Conservation (phyloP, 179 eudicot species). For the Vitellaria paradoxa region DNA sequence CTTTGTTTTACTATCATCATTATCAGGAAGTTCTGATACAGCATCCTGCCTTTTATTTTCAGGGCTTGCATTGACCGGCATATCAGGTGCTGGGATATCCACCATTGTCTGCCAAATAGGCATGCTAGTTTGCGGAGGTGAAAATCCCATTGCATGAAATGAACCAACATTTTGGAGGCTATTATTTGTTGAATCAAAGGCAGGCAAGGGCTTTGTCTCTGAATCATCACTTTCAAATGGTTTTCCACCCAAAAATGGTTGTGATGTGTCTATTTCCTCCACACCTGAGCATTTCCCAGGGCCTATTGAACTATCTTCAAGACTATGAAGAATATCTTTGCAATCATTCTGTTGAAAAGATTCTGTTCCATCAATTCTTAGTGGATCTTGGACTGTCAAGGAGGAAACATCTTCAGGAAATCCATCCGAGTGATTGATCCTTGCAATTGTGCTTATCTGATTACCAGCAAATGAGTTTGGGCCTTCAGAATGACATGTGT, state of each 20-base stretch:
- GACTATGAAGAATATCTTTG: conserved; percentile 10
- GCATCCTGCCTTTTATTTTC: conserved; percentile 16
- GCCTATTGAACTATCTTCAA: conserved; percentile 14
- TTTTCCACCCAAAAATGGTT: conserved; percentile 15
- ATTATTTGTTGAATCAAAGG: conserved; percentile 13
- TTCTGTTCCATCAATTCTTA: conserved; percentile 20
- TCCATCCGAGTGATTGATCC: conserved; percentile 16
- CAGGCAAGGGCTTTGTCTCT: conserved; percentile 14
- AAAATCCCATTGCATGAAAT: conserved; percentile 29
- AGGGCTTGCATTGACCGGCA: conserved; percentile 26
- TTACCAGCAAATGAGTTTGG: conserved; percentile 20
- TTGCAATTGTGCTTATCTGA: conserved; percentile 13
- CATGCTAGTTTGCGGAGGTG: conserved; percentile 28
- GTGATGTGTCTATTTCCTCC: conserved; percentile 14
- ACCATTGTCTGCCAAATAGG: conserved; percentile 38
- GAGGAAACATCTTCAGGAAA: conserved; percentile 24
- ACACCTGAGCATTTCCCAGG: conserved; percentile 12
- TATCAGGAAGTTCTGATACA: conserved; percentile 19
- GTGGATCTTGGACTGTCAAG: conserved; percentile 16
- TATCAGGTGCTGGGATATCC: conserved; percentile 31
- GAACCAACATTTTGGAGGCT: conserved; percentile 23
- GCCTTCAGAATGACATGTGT: conserved; percentile 22
- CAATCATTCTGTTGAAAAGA: conserved; percentile 14
- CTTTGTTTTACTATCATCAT: conserved; percentile 17
- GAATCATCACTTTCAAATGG: conserved; percentile 14